phyloP scores from a whole-genome alignment of 2,329 filamentous ascomycete species.

The Dactylellina cionopaga region DNA sequence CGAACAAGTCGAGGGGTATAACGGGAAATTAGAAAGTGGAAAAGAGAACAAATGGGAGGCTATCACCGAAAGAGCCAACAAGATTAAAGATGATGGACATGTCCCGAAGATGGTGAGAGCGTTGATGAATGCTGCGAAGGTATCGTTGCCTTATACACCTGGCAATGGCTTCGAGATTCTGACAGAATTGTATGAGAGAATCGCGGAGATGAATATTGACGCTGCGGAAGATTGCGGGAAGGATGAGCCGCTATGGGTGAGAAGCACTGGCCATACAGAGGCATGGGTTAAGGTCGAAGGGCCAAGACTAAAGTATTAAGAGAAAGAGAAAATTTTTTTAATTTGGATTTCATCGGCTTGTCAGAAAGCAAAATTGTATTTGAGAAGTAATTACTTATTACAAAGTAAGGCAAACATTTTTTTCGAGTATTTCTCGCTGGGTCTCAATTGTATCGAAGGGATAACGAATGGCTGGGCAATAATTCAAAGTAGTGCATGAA shows the following conservation, averaged over 20 bases:
- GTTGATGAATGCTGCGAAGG: constrained; percentile 71
- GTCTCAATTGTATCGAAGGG: too few species aligned
- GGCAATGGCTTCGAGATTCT: constrained; percentile 67
- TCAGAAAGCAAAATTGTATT: too few species aligned
- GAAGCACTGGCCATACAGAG: constrained; percentile 71
- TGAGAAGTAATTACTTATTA: too few species aligned
- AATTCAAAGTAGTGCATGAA: too few species aligned
- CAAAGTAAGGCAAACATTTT: too few species aligned
- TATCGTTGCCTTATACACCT: constrained; percentile 64
- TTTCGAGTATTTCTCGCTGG: too few species aligned
- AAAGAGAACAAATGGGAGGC: constrained; percentile 61
- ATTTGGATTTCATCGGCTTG: background rate
- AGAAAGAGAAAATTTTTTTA: background rate
- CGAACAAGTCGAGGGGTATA: constrained; percentile 71
- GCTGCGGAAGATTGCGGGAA: constrained; percentile 59
- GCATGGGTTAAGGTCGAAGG: constrained; percentile 68
- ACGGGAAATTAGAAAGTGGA: constrained; percentile 62
- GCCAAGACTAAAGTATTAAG: constrained; percentile 45
- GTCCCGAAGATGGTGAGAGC: constrained; percentile 78
- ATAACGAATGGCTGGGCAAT: too few species aligned
- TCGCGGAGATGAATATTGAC: constrained; percentile 71
- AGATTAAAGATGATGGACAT: constrained; percentile 79
- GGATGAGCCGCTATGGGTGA: constrained; percentile 67
- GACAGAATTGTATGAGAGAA: constrained; percentile 69
- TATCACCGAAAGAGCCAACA: constrained; percentile 64